Evolutionary conservation across 2,329 filamentous ascomycete species (phyloP).

Genomic region (Lachnellula hyalina): DNA sequence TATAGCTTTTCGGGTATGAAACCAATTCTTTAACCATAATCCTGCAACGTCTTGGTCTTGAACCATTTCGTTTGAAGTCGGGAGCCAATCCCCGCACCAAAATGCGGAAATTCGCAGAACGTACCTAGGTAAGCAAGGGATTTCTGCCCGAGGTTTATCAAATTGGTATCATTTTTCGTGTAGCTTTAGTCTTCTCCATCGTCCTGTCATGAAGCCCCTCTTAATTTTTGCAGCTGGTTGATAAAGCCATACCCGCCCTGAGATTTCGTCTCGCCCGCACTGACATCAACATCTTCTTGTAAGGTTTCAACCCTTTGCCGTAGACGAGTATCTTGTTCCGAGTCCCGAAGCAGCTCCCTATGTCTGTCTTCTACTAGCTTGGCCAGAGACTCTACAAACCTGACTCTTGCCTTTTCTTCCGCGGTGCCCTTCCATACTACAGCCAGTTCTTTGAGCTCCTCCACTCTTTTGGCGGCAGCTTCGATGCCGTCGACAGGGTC

Average conservation of each 20-base stretch:
- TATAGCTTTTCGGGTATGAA: too few relatives aligned
- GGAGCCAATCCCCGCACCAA: too few relatives aligned
- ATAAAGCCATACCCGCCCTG: conserved; percentile 32
- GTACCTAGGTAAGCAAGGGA: not conserved
- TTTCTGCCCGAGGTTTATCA: not conserved
- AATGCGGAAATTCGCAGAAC: not conserved
- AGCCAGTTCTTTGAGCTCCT: conserved; percentile 69
- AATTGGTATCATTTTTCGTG: not conserved
- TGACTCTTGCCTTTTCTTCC: conserved; percentile 79
- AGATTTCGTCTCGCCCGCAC: conserved; percentile 19
- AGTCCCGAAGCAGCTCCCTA: conserved; percentile 29
- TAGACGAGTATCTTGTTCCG: conserved; percentile 25
- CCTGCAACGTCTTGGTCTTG: too few relatives aligned
- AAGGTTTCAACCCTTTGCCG: conserved; percentile 24
- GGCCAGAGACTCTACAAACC: conserved; percentile 75
- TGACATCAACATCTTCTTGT: conserved; percentile 17
- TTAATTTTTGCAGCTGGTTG: conserved; percentile 32
- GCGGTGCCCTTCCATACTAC: conserved; percentile 93
- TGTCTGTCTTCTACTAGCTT: conserved; percentile 74
- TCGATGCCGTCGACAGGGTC: conserved; percentile 64
- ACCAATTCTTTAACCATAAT: too few relatives aligned
- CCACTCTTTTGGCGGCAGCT: conserved; percentile 67
- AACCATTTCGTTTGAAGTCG: too few relatives aligned
- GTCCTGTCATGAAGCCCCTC: conserved; percentile 25
- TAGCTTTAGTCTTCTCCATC: not conserved